A percentile compares a stretch with the other conserved stretches of the same genome.
Evolutionary conservation across 306 rosid genomes (phyloP).

Genomic region (Cucurbita moschata): DNA sequence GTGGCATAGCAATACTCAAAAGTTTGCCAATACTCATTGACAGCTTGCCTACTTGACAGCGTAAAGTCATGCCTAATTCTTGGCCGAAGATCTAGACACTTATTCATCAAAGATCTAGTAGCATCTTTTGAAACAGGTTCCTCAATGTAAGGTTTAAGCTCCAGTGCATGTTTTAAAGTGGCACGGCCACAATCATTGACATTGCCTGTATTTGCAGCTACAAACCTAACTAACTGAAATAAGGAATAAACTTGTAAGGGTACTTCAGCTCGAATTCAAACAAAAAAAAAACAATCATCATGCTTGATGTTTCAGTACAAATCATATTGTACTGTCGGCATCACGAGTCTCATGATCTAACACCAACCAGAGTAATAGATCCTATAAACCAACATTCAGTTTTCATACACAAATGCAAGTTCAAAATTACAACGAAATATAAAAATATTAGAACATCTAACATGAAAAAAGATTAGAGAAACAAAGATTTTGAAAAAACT

Average conservation of each 20-base stretch:
- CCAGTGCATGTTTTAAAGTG: slow-evolving; percentile 52
- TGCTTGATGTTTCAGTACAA: background rate
- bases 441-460: background rate
- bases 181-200: slow-evolving; percentile 21
- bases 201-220: slow-evolving; percentile 31
- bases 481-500: background rate
- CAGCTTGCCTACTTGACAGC: slow-evolving; percentile 59
- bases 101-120: slow-evolving; percentile 33
- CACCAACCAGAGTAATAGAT: background rate
- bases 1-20: slow-evolving; percentile 79
- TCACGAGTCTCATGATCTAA: background rate
- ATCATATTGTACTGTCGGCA: background rate
- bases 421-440: background rate
- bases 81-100: slow-evolving; percentile 70
- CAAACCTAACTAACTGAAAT: slow-evolving; percentile 65
- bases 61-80: slow-evolving; percentile 89
- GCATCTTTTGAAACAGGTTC: slow-evolving; percentile 73
- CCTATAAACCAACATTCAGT: background rate
- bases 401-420: background rate
- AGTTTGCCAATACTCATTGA: slow-evolving; percentile 84
- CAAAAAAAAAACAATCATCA: background rate
- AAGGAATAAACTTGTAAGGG: slow-evolving; percentile 13
- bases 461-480: no score
- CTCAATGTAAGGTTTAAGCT: slow-evolving; percentile 80
- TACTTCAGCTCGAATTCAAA: background rate